A percentile compares a stretch with the other conserved stretches of the same genome.
Conservation (phyloP, 345 rosid species). For the Citrus sinensis region DNA sequence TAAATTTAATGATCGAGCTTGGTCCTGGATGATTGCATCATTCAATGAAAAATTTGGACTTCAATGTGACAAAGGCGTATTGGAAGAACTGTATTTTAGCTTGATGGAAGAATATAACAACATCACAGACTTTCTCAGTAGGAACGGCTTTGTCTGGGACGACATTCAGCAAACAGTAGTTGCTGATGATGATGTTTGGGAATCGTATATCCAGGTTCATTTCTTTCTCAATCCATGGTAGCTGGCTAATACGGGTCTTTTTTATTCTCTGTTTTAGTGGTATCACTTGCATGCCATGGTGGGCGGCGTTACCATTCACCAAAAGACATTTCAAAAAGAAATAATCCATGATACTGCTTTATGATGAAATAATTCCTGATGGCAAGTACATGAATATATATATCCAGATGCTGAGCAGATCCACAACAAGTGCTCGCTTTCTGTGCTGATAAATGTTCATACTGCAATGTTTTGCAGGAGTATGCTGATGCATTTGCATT, state of each 20-base stretch:
- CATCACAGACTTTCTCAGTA: constrained; percentile 46
- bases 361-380: background rate
- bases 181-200: constrained; percentile 58
- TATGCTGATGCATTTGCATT: constrained; percentile 47
- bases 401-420: background rate
- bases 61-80: constrained; percentile 35
- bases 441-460: background rate
- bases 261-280: background rate
- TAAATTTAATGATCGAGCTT: constrained; percentile 53
- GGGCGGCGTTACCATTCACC: background rate
- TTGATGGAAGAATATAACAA: constrained; percentile 62
- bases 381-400: background rate
- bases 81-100: constrained; percentile 48
- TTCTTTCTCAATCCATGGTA: constrained; percentile 10
- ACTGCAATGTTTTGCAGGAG: constrained; percentile 47
- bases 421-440: background rate
- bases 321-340: background rate
- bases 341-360: background rate
- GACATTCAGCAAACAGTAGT: constrained; percentile 41
- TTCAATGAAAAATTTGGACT: constrained; percentile 53
- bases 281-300: background rate
- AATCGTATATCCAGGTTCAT: constrained; percentile 54
- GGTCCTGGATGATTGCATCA: constrained; percentile 47
- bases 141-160: constrained; percentile 58
- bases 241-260: background rate